phyloP scores from a whole-genome alignment of 176 grass and related monocot species.

The Pontederia paniculata region DNA sequence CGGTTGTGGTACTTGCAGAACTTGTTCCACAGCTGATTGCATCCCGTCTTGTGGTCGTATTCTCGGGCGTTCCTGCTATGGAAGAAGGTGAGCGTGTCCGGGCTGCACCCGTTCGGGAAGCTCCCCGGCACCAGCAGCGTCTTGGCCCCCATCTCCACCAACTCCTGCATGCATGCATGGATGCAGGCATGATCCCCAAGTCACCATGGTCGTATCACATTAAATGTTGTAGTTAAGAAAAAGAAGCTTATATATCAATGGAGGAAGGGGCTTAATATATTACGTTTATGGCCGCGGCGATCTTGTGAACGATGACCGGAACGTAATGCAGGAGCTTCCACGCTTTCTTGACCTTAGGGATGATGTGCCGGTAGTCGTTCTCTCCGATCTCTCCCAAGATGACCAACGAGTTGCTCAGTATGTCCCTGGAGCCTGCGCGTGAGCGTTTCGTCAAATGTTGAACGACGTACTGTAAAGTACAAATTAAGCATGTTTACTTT shows the following conservation, averaged over 20 bases:
- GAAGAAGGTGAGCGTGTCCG: constrained; percentile 16
- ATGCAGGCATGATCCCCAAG: not conserved
- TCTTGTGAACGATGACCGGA: not conserved
- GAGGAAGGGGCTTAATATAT: no score
- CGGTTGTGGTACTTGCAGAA: constrained; percentile 20
- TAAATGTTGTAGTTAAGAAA: no score
- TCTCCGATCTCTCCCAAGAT: constrained; percentile 4
- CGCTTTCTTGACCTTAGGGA: not conserved
- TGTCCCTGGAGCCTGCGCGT: not conserved
- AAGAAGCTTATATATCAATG: no score
- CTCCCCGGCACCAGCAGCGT: constrained; percentile 11
- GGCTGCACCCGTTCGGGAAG: constrained; percentile 22
- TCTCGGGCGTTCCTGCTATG: not conserved
- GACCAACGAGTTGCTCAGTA: not conserved
- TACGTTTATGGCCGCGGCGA: not conserved
- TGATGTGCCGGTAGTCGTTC: not conserved
- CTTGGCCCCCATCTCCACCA: not conserved
- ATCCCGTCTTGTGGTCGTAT: constrained; percentile 15
- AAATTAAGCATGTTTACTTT: not conserved
- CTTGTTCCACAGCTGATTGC: constrained; percentile 23
- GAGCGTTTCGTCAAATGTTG: not conserved
- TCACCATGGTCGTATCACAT: no score
- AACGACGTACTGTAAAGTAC: not conserved
- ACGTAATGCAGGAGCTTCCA: not conserved
- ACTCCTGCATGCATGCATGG: not conserved